A percentile compares a stretch with the other conserved stretches of the same genome.
Conservation (phyloP, 768 basidiomycete species). For the Mycena olivaceomarginata region DNA sequence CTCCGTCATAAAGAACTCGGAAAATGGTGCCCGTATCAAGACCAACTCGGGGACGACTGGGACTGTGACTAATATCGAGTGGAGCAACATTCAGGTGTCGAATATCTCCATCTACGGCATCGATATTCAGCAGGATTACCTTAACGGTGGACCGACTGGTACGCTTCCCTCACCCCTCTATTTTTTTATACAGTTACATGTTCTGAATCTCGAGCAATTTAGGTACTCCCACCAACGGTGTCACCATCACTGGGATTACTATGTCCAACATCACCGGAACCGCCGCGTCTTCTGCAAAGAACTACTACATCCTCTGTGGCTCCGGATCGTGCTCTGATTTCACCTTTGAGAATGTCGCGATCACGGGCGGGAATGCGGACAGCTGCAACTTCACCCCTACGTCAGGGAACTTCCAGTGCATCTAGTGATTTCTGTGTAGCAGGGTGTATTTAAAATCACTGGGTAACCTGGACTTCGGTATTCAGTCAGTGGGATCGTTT, state of each 20-base stretch:
- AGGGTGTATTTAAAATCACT: too few species aligned
- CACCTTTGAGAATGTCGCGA: neutral
- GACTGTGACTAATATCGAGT: conserved; percentile 32
- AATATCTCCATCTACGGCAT: conserved; percentile 38
- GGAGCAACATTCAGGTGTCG: conserved; percentile 35
- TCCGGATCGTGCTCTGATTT: too few species aligned
- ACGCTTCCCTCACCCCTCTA: neutral
- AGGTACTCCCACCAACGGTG: conserved; percentile 38
- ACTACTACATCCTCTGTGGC: conserved; percentile 29
- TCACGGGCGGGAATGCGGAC: neutral
- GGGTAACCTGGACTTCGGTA: too few species aligned
- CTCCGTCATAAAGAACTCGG: conserved; percentile 26
- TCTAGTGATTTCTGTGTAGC: neutral
- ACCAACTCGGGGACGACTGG: conserved; percentile 39
- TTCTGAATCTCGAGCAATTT: conserved; percentile 5
- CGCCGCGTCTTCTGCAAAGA: conserved; percentile 23
- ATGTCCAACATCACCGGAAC: conserved; percentile 40
- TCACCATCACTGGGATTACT: conserved; percentile 33
- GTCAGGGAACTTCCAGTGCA: neutral
- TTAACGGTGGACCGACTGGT: conserved; percentile 37
- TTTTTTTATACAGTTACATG: neutral
- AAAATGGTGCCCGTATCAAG: conserved; percentile 37
- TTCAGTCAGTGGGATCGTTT: too few species aligned
- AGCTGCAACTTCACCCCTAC: neutral
- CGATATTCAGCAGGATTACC: conserved; percentile 39